A percentile compares a stretch with the other conserved stretches of the same genome.
phyloP scores from a whole-genome alignment of 139 green algal genomes.

The Chlorella sorokiniana region DNA sequence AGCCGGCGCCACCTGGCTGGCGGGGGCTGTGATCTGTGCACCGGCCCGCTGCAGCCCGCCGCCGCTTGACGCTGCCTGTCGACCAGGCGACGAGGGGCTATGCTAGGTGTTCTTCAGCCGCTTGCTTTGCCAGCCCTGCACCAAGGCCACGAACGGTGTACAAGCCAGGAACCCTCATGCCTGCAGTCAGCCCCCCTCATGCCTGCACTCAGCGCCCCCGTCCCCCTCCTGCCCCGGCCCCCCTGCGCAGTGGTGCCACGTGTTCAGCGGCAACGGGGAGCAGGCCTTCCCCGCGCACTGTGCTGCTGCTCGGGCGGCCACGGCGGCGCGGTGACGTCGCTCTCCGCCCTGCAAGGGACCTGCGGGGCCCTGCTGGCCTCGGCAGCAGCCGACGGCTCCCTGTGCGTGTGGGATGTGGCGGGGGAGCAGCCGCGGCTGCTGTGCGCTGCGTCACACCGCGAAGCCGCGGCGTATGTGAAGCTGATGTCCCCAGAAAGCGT shows the following conservation, averaged over 20 bases:
- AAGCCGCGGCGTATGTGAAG: neutral
- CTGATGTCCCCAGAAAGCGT: neutral
- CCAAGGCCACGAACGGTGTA: too few relatives aligned
- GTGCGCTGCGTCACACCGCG: neutral
- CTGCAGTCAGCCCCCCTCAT: neutral
- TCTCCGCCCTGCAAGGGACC: neutral
- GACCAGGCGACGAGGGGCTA: too few relatives aligned
- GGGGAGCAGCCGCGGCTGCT: neutral
- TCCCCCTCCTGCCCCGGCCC: neutral
- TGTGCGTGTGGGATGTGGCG: slow-evolving; percentile 8
- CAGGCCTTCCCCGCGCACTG: neutral
- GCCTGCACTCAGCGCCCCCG: too few relatives aligned
- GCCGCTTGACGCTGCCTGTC: too few relatives aligned
- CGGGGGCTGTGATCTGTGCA: too few relatives aligned
- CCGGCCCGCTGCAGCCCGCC: too few relatives aligned
- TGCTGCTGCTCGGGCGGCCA: neutral
- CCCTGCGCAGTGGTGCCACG: neutral
- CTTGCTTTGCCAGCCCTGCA: too few relatives aligned
- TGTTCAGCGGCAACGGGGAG: neutral
- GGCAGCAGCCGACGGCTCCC: neutral
- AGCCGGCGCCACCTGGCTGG: too few relatives aligned
- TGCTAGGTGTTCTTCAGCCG: too few relatives aligned
- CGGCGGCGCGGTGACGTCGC: neutral
- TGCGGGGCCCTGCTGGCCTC: neutral
- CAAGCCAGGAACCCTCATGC: neutral